These are phyloP conservation scores for Coniella lustricola DNA, from an alignment of 2,329 filamentous ascomycete species.

Conservation along the genomic window DNA sequence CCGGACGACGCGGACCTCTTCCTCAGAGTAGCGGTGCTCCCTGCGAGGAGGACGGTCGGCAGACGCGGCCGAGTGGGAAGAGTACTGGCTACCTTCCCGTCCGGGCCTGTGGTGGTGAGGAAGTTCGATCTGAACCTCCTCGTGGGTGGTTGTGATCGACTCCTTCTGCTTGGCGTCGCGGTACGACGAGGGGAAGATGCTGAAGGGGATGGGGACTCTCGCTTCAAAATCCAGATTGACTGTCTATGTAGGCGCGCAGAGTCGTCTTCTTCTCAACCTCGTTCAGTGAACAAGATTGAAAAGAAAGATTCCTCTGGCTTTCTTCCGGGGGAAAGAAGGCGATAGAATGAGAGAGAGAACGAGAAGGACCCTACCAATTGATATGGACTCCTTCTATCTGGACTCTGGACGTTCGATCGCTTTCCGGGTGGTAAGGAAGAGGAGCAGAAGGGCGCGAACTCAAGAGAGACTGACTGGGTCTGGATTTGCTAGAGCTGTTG, in stretches of 20 bases:
- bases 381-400: slow-evolving; percentile 25
- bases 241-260: slow-evolving; percentile 51
- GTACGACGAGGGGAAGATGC: slow-evolving; percentile 99
- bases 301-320: slow-evolving; percentile 44
- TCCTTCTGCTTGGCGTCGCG: slow-evolving; percentile 37
- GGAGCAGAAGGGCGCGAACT: slow-evolving; percentile 9
- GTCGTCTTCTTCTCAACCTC: slow-evolving; percentile 40
- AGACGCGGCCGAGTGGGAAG: slow-evolving; percentile 57
- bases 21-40: slow-evolving; percentile 61
- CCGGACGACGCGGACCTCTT: slow-evolving; percentile 77
- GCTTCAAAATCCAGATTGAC: slow-evolving; percentile 99
- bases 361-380: slow-evolving; percentile 29
- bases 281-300: slow-evolving; percentile 50
- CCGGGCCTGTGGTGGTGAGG: slow-evolving; percentile 70
- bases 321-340: slow-evolving; percentile 37
- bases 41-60: slow-evolving; percentile 55
- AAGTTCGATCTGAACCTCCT: slow-evolving; percentile 83
- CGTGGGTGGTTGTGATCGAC: slow-evolving; percentile 56
- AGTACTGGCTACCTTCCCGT: slow-evolving; percentile 87
- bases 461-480: slow-evolving; percentile 16
- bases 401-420: slow-evolving; percentile 25
- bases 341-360: slow-evolving; percentile 42
- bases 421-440: slow-evolving; percentile 17
- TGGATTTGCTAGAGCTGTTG: slow-evolving; percentile 21
- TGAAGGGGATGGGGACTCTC: slow-evolving; percentile 98